Base-by-base conservation (phyloP, 768 basidiomycete genomes). In the Suillus lakei region DNA sequence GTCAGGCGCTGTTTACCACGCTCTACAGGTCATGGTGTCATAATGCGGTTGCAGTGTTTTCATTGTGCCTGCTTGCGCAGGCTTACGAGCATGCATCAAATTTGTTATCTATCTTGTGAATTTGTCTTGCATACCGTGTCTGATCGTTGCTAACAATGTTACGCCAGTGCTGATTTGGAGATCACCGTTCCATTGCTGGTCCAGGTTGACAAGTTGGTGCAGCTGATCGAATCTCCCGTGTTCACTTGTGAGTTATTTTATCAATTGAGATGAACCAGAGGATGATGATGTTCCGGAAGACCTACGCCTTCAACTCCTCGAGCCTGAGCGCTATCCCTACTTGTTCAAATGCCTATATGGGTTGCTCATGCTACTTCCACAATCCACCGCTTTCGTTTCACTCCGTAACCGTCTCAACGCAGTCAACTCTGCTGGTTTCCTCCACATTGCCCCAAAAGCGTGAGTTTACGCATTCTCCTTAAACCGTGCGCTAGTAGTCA, bases 11-110 rank as follows among this genome's bases (percentile, higher is more conserved):
- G 26, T 99, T 99, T 75, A 93, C 92, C 13, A 93, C 92, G 0
- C 81, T 99, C 4, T 99, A 99, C 72, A 86, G 95, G 23, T 99
- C 96, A 23, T 99, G 98, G 98, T 99, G 96, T 75, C 98, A 99
- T 71, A 98, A 98, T 73, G 93, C 97, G 1, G 96, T 99, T 50
- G 91, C 98, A 0, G 95, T 95, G 1, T 98, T 99, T 74, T 95
- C 98, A 1, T 84, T 99, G 7, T 99, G 98, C 76, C 84, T 99
- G 34, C 84, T 99, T 30, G 98, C 98, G 6, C 98, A 99, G 76
- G 97, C 98, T 3, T 99, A 99, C 70, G 98, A 99, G 76, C 98
- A 99, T 77, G 98, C 97, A 1, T 97, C 95, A 26, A 98, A 96
- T 76, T 84, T 99, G 4, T 83, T 99, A 21, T 91, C 94, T 67